Base-by-base conservation (phyloP, 1,284 basidiomycete genomes). In the Ceratobasidium sp. region DNA sequence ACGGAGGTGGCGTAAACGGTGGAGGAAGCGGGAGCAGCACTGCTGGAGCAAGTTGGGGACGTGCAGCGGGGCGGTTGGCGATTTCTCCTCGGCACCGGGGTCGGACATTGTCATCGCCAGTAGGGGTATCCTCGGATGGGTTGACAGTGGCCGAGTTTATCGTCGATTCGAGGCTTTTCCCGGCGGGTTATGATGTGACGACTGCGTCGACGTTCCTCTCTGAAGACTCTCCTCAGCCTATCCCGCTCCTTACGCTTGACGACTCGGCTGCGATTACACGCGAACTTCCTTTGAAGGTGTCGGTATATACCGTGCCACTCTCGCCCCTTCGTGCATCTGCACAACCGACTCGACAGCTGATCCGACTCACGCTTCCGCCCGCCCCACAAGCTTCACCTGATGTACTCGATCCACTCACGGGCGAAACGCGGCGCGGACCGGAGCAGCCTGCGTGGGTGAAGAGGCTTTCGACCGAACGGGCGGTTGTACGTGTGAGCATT, bases 341-440 rank as follows among this genome's bases (percentile, higher is more conserved):
- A 19, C 79, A 82, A 4, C 80, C 81, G 17, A 88, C 90, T 25
- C 88, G 93, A 49, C 94, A 96, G 82, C 83, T 97, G 22, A 79
- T 97, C 11, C 87, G 92, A 56, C 82, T 97, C 73, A 90, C 88
- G 51, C 84, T 97, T n/a, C 95, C 95, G 1, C 95, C 94, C 0
- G 90, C 92, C 11, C 92, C 91, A 77, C 81, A 67, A n/a, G 43
- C 54, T 15, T 22, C 66, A 3, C 90, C 90, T 54, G 90, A 89
- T 0, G 89, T 96, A 22, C 85, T 89, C 76, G 94, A 96, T 84
- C 95, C 95, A 8, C 84, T 96, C 79, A 95, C 92, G 1, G 92
- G 91, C 19, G 90, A 93, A 82, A 86, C 86, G 77, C 86, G 88
- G 78, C 86, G 85, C 17, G 89, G 91, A 6, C 89, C 90, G 67